These are phyloP conservation scores for Microsporum ferrugineum DNA, from an alignment of 2,329 filamentous ascomycete species.

Conservation along the genomic window DNA sequence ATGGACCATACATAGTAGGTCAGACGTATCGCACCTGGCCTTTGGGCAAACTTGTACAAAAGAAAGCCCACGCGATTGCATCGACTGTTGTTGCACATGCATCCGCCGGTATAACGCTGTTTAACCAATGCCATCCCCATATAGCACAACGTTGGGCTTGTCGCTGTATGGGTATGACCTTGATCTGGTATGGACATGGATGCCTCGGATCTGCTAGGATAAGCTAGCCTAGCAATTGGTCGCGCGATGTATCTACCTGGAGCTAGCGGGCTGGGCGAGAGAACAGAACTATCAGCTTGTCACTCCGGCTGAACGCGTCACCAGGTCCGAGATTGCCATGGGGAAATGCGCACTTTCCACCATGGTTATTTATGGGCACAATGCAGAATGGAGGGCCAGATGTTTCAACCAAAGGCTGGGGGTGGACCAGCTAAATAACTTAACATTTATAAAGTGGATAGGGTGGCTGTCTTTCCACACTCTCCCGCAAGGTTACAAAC, in stretches of 20 bases:
- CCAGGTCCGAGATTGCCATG: not conserved
- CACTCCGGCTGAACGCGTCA: not conserved
- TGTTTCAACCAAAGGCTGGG: not conserved
- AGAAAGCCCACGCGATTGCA: not conserved
- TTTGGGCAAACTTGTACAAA: not conserved
- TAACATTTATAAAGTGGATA: not conserved
- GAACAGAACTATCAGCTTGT: not conserved
- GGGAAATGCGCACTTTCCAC: not conserved
- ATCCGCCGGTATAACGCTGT: not conserved
- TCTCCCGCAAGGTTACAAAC: not conserved
- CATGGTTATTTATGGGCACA: not conserved
- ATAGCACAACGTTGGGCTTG: not conserved
- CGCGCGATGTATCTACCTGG: not conserved
- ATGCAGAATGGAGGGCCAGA: not conserved
- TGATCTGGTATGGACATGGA: not conserved
- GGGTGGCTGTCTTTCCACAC: not conserved
- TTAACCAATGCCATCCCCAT: constrained; percentile 1
- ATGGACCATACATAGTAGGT: not conserved
- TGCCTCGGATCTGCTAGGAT: not conserved
- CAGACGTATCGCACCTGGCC: not conserved
- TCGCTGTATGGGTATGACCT: not conserved
- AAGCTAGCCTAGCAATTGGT: not conserved
- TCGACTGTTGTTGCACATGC: not conserved
- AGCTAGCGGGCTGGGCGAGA: not conserved
- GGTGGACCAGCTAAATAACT: not conserved